Evolutionary conservation across 2,329 filamentous ascomycete genomes (phyloP).

Genomic region (Myrmaecium sp.): DNA sequence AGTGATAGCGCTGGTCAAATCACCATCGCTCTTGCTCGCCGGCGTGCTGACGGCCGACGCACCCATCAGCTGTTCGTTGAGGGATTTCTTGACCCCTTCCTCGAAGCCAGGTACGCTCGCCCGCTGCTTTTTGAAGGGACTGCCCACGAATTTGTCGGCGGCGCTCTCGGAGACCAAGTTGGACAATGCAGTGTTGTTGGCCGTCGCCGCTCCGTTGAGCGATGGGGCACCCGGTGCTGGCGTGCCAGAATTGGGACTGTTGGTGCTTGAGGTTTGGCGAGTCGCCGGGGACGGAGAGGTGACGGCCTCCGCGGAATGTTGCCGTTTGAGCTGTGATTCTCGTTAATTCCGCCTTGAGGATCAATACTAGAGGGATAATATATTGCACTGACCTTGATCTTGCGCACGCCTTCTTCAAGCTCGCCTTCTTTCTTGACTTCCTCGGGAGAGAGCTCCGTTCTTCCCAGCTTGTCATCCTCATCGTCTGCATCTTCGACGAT

Average conservation of each 20-base stretch:
- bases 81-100: slow-evolving; percentile 21
- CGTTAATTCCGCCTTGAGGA: background rate
- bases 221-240: slow-evolving; percentile 11
- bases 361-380: background rate
- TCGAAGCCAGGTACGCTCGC: slow-evolving; percentile 39
- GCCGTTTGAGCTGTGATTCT: slow-evolving; percentile 57
- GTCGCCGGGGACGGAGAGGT: slow-evolving; percentile 15
- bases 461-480: slow-evolving; percentile 34
- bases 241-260: slow-evolving; percentile 3
- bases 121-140: slow-evolving; percentile 60
- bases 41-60: slow-evolving; percentile 14
- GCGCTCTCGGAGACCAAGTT: slow-evolving; percentile 25
- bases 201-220: slow-evolving; percentile 6
- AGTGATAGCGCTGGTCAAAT: background rate
- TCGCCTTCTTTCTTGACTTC: slow-evolving; percentile 58
- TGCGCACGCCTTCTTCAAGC: slow-evolving; percentile 62
- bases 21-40: slow-evolving; percentile 1
- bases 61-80: slow-evolving; percentile 16
- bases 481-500: slow-evolving; percentile 49
- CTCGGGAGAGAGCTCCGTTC: slow-evolving; percentile 43
- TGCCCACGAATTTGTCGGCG: slow-evolving; percentile 40
- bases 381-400: slow-evolving; percentile 49
- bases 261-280: slow-evolving; percentile 10
- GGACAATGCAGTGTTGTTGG: slow-evolving; percentile 2
- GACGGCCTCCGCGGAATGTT: slow-evolving; percentile 57